Percentiles rank a stretch among this genome's conserved stretches.
Conservation (phyloP, 306 rosid species). For the Macrotyloma uniflorum region DNA sequence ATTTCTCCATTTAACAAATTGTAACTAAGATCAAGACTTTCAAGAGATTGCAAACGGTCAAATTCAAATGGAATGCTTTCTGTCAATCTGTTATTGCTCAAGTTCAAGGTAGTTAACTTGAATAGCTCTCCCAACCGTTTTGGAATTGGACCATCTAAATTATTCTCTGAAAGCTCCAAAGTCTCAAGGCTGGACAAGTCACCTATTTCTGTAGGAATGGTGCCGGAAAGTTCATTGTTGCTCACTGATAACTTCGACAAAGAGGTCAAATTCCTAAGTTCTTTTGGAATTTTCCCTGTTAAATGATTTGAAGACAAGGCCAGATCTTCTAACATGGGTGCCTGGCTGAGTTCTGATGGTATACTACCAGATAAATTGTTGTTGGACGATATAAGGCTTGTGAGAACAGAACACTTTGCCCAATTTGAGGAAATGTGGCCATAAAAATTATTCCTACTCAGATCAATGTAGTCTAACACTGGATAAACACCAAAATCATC, state of each 20-base stretch:
- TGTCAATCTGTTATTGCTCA: slow-evolving; percentile 15
- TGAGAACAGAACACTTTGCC: background rate
- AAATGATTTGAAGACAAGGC: slow-evolving; percentile 33
- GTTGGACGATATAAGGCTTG: background rate
- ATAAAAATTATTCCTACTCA: slow-evolving; percentile 28
- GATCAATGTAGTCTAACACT: background rate
- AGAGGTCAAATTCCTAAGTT: slow-evolving; percentile 10
- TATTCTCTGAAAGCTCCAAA: background rate
- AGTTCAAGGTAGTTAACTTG: background rate
- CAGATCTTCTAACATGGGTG: background rate
- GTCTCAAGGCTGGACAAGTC: background rate
- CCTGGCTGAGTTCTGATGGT: slow-evolving; percentile 23
- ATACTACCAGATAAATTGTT: slow-evolving; percentile 14
- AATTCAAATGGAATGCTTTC: slow-evolving; percentile 18
- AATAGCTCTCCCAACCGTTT: background rate
- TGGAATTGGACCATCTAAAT: slow-evolving; percentile 14
- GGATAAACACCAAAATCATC: slow-evolving; percentile 40
- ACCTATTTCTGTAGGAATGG: background rate
- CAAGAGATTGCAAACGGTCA: slow-evolving; percentile 11
- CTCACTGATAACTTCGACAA: background rate
- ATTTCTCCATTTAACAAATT: slow-evolving; percentile 30
- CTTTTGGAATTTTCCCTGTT: slow-evolving; percentile 37
- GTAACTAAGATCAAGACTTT: slow-evolving; percentile 40
- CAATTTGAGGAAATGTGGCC: slow-evolving; percentile 32
- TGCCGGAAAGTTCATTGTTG: slow-evolving; percentile 9